phyloP scores from a whole-genome alignment of 2,329 filamentous ascomycete species.

The Scedosporium apiospermum region DNA sequence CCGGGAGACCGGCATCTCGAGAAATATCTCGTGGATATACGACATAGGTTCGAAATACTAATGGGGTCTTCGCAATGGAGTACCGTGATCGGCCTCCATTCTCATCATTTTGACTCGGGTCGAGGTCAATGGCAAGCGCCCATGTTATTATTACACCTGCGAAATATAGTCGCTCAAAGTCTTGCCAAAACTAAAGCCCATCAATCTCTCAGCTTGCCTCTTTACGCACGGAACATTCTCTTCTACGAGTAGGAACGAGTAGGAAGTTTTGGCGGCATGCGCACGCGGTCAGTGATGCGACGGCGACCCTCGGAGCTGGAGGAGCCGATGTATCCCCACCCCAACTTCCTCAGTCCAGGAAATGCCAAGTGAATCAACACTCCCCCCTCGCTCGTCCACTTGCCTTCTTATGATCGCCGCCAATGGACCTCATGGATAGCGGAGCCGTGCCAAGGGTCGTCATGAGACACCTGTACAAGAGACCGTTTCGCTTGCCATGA shows the following conservation, averaged over 20 bases:
- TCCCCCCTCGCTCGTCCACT: background rate
- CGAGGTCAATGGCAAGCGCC: no score
- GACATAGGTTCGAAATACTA: no score
- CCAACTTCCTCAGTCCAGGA: background rate
- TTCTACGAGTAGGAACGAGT: background rate
- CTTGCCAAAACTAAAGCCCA: no score
- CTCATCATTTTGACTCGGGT: no score
- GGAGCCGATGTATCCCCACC: background rate
- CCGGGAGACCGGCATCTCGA: no score
- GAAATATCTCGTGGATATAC: no score
- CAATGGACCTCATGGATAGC: background rate
- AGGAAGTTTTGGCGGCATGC: background rate
- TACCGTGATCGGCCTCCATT: no score
- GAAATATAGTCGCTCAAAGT: no score
- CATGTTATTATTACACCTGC: no score
- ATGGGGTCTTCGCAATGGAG: no score
- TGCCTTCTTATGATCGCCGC: background rate
- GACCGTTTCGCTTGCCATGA: conserved; percentile 1
- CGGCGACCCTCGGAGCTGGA: background rate
- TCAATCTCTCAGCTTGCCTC: no score
- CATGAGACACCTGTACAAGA: conserved; percentile 2
- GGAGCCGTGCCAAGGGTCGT: conserved; percentile 2
- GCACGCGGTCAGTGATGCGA: background rate
- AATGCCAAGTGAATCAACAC: conserved; percentile 3
- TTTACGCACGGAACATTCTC: background rate